Conservation (phyloP, 2,329 filamentous ascomycete species). For the Alternaria solani region DNA sequence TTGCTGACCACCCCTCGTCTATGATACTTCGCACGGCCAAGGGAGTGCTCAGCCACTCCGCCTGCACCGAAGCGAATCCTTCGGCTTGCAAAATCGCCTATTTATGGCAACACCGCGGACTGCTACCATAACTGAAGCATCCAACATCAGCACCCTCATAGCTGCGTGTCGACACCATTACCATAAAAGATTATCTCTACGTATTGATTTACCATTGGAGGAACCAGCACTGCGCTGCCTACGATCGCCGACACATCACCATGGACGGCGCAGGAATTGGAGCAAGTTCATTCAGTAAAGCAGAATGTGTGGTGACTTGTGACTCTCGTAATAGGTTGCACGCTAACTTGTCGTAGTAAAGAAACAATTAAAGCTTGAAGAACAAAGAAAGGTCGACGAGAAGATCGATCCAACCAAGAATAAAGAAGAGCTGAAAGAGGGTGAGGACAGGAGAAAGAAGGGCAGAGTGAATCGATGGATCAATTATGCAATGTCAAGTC, state of each 20-base stretch:
- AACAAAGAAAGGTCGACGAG: not conserved
- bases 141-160: not conserved
- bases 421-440: not conserved
- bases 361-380: not conserved
- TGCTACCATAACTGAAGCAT: not conserved
- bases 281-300: not conserved
- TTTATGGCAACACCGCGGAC: not conserved
- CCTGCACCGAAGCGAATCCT: conserved; percentile 1
- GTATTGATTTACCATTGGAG: not conserved
- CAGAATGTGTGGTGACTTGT: not conserved
- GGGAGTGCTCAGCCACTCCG: not conserved
- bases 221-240: not conserved
- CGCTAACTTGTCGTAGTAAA: not conserved
- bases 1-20: not conserved
- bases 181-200: not conserved
- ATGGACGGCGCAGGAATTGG: not conserved
- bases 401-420: not conserved
- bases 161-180: not conserved
- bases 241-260: not conserved
- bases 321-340: not conserved
- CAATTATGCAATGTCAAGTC: not conserved
- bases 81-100: not conserved
- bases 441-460: not conserved
- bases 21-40: not conserved
- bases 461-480: not conserved